Conservation (phyloP, 2,329 filamentous ascomycete species). For the Coleophoma crateriformis region DNA sequence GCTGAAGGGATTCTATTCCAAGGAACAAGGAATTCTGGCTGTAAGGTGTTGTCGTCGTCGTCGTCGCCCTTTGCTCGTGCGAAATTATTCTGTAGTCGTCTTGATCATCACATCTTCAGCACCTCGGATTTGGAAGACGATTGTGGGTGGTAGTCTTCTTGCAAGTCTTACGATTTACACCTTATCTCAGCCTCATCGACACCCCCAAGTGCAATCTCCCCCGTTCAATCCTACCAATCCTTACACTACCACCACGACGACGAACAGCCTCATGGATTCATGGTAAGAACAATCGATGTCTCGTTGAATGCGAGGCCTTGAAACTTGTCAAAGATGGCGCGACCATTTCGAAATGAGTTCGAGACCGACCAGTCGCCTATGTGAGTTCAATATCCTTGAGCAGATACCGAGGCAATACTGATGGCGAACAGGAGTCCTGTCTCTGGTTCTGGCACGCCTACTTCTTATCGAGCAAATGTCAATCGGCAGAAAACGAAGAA, state of each 20-base stretch:
- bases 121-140: neutral
- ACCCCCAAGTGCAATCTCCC: neutral
- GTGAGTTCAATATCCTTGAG: constrained; percentile 10
- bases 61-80: neutral
- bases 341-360: constrained; percentile 23
- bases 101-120: neutral
- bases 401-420: constrained; percentile 2
- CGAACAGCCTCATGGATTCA: constrained; percentile 6
- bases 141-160: neutral
- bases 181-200: neutral
- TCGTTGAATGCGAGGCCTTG: constrained; percentile 9
- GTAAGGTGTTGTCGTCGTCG: neutral
- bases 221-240: neutral
- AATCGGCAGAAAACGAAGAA: constrained; percentile 87
- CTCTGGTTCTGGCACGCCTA: constrained; percentile 16
- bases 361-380: constrained; percentile 20
- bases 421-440: constrained; percentile 15
- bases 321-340: constrained; percentile 22
- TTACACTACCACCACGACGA: neutral
- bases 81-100: too few species aligned
- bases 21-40: neutral
- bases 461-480: constrained; percentile 73
- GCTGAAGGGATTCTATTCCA: neutral
- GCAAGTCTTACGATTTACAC: neutral
- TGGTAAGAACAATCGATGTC: constrained; percentile 12